Evolutionary conservation across 306 rosid species (phyloP).

Genomic region (Clitoria ternatea): DNA sequence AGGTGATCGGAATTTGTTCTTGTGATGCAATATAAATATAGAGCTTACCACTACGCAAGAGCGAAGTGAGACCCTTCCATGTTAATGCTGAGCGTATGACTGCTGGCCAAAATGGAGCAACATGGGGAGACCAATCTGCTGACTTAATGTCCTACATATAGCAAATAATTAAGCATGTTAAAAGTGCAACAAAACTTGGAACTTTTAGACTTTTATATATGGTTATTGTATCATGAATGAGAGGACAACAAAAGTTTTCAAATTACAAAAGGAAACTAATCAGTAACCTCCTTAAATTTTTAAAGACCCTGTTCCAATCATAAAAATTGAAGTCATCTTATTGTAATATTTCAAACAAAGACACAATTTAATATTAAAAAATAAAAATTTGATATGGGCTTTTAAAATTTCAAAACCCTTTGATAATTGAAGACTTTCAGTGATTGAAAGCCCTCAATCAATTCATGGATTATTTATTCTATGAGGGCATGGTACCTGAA

Average conservation of each 20-base stretch:
- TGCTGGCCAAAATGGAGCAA: constrained; percentile 97
- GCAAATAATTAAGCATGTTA: neutral
- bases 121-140: constrained; percentile 78
- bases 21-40: neutral
- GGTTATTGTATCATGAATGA: neutral
- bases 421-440: too few species aligned
- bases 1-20: neutral
- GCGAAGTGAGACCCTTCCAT: constrained; percentile 77
- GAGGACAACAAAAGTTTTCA: neutral
- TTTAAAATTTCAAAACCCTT: too few species aligned
- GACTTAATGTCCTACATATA: constrained; percentile 63
- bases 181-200: neutral
- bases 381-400: too few species aligned
- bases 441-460: neutral
- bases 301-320: too few species aligned
- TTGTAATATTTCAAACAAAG: too few species aligned
- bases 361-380: too few species aligned
- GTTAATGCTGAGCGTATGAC: constrained; percentile 79
- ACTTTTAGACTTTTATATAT: neutral
- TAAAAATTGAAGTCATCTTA: too few species aligned
- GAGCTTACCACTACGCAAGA: constrained; percentile 56
- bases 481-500: constrained; percentile 42
- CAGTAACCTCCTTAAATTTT: too few species aligned
- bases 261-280: neutral
- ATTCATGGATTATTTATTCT: too few species aligned